phyloP scores from a whole-genome alignment of 2,329 filamentous ascomycete species.

The Phialophora tarda region DNA sequence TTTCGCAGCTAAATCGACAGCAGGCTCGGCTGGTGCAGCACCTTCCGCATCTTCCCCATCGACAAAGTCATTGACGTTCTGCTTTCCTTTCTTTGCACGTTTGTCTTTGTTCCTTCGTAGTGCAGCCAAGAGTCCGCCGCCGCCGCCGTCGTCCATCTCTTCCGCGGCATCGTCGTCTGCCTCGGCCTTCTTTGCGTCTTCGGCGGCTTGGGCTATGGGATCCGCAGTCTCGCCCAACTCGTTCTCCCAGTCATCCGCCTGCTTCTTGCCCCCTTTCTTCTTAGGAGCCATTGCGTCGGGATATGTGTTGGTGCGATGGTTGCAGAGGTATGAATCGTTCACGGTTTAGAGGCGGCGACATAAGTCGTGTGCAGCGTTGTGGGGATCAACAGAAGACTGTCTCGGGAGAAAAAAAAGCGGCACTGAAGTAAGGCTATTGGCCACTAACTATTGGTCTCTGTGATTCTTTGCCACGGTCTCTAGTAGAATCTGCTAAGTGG shows the following conservation, averaged over 20 bases:
- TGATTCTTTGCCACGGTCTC: conserved; percentile 15
- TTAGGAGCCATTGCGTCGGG: conserved; percentile 77
- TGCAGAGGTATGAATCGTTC: conserved; percentile 34
- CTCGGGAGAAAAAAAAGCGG: background rate
- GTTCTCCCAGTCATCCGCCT: conserved; percentile 91
- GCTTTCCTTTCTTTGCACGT: conserved; percentile 87
- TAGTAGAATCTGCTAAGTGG: conserved; percentile 3
- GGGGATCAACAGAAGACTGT: background rate
- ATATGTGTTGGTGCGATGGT: conserved; percentile 18
- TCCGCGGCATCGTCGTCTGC: conserved; percentile 58
- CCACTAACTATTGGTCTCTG: conserved; percentile 5
- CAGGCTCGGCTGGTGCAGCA: conserved; percentile 50
- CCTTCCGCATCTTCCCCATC: conserved; percentile 67
- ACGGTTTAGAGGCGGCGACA: conserved; percentile 40
- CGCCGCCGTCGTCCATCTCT: conserved; percentile 59
- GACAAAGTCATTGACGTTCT: conserved; percentile 72
- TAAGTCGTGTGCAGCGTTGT: conserved; percentile 34
- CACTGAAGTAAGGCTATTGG: conserved; percentile 17
- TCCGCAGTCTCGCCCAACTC: conserved; percentile 81
- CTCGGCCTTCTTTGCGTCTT: conserved; percentile 53
- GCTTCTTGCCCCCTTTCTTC: conserved; percentile 85
- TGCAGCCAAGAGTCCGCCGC: conserved; percentile 76
- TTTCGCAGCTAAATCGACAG: conserved; percentile 63
- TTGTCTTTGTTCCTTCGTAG: conserved; percentile 82
- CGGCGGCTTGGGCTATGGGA: conserved; percentile 60